Base-by-base conservation (phyloP, 352 stramenopile species). In the Globisporangium cylindrosporum region DNA sequence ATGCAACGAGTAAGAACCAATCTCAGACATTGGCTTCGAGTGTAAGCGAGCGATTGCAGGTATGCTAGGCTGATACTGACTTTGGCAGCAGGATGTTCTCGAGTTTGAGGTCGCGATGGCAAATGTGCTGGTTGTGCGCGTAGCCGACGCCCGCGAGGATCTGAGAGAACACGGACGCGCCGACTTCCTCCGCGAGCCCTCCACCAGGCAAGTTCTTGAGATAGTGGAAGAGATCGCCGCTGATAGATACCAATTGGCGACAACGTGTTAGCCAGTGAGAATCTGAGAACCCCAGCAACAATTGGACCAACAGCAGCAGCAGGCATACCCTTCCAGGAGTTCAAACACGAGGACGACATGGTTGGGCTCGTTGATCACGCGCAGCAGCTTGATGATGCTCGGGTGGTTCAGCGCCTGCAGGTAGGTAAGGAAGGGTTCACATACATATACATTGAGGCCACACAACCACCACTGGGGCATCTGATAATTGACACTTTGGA, bases 91-190 rank as follows among this genome's bases (percentile, higher is more conserved):
- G 64, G 29, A 97, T 94, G 70, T 97, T 97, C 71, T 95, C 88
- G 27, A 96, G 77, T 53, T 96, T 96, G 66, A 96, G 80, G 53
- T 96, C 89, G 58, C 89, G 84, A 64, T 97, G 89, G 64, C 88
- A 95, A 73, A 96, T 96, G 66, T 96, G 89, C 66, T 96, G 88
- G 68, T 96, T 96, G 73, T 96, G 86, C 5, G 89, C 89, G 65
- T 97, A 96, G 25, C 84, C 81, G 20, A 97, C 82, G 36, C 87
- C 89, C 1, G 79, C 70, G 25, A 97, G 60, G 46, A 96, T 90
- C 70, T 96, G 87, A 10, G 81, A 81, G 66, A 95, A 93, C 29
- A 92, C 43, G 10, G 74, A 71, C 0, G 79, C 80, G 5, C 84
- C 82, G 41, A 92, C 84, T 62, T 90, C 77, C 73, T 94, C 88